Percentiles rank a stretch among this genome's conserved stretches.
Evolutionary conservation across 2,329 filamentous ascomycete species (phyloP).

Genomic region (Calycina herbarum): DNA sequence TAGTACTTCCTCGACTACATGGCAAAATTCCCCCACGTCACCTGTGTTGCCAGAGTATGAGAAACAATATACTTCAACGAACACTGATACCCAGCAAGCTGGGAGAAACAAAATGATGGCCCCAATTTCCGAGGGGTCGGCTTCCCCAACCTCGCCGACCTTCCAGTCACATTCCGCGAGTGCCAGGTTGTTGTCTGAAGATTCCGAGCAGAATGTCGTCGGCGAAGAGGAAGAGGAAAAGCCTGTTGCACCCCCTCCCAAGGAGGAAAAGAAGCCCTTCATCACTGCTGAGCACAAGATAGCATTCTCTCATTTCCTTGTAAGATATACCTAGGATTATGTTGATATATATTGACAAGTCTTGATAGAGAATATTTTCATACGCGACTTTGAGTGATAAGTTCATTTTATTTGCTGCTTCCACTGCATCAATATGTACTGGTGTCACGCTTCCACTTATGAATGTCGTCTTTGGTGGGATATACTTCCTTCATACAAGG

Average conservation of each 20-base stretch:
- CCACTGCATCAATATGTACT: constrained; percentile 50
- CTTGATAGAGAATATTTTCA: constrained; percentile 27
- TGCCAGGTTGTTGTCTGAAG: constrained; percentile 3
- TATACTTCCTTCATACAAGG: constrained; percentile 29
- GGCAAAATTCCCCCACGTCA: neutral
- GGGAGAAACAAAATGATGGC: neutral
- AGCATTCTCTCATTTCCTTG: constrained; percentile 20
- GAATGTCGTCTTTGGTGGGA: constrained; percentile 55
- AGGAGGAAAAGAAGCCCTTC: constrained; percentile 15
- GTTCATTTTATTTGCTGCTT: constrained; percentile 37
- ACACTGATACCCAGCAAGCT: neutral
- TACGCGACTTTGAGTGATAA: constrained; percentile 22
- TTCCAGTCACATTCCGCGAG: constrained; percentile 5
- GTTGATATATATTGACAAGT: constrained; percentile 3
- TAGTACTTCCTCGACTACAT: neutral
- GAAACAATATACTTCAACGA: neutral
- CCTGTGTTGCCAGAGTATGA: neutral
- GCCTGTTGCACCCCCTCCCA: neutral
- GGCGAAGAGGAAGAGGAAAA: constrained; percentile 9
- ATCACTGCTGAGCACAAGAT: constrained; percentile 17
- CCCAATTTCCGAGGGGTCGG: constrained; percentile 1
- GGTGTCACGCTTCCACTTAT: constrained; percentile 57
- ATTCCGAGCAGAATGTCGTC: neutral
- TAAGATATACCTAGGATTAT: constrained; percentile 4
- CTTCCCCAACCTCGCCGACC: constrained; percentile 14